Conservation (phyloP, 148 eudicot genomes). For the Tetragonia tetragonoides region DNA sequence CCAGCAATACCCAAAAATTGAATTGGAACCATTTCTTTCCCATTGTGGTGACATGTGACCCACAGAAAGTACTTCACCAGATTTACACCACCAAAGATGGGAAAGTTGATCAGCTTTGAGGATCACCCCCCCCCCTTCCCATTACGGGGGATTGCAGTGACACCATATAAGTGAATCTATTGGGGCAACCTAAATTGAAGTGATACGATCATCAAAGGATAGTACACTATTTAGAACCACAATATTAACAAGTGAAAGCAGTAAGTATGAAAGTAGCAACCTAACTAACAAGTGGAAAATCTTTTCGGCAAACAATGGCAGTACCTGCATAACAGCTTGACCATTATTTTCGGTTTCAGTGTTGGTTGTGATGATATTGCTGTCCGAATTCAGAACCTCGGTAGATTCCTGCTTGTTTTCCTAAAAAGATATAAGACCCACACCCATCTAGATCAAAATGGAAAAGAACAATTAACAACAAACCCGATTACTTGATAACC, state of each 20-base stretch:
- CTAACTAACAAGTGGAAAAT: not conserved
- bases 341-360: slow-evolving; percentile 33
- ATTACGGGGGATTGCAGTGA: not conserved
- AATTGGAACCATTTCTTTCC: not conserved
- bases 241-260: not conserved
- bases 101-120: not conserved
- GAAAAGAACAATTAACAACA: not conserved
- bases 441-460: slow-evolving; percentile 14
- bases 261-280: not conserved
- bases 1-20: not conserved
- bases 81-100: not conserved
- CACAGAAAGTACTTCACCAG: not conserved
- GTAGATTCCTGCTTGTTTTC: slow-evolving; percentile 32
- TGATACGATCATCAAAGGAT: not conserved
- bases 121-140: not conserved
- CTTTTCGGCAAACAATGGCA: not conserved
- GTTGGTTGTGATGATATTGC: slow-evolving; percentile 22
- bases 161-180: not conserved
- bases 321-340: slow-evolving; percentile 54
- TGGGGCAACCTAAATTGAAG: not conserved
- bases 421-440: slow-evolving; percentile 27
- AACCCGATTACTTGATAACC: not conserved
- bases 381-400: slow-evolving; percentile 36
- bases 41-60: not conserved
- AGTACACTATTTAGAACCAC: not conserved